Evolutionary conservation across 2,329 filamentous ascomycete genomes (phyloP), one percentile per base, ranked within the genome.

Genomic region (Phoma sp.): DNA sequence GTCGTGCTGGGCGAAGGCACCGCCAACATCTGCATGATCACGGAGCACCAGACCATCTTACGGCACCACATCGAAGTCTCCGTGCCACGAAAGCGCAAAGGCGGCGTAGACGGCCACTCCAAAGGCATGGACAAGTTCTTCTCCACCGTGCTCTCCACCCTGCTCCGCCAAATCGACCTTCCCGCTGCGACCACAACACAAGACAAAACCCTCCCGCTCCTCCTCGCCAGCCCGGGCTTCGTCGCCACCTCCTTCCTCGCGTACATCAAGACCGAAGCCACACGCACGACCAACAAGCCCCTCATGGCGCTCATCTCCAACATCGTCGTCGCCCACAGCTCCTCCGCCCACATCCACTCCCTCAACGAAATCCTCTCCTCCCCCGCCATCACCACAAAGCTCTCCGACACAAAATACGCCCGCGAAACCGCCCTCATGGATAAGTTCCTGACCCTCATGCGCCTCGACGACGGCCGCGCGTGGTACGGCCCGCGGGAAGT

Each of bases 1-100:
- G 88, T 98, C 0, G 90, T 98, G 23, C 93, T 99, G 89, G 90
- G 96, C 66, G 93, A 98, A 67, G 89, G 90, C 2, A 75, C 90
- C 13, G 89, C 91, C 52, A 91, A 93, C 72, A 89, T 95, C 60
- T 93, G 90, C 73, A 81, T 93, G 22, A 89, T 95, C 50, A 93
- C 89, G 2, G 87, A 91, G 68, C 87, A 89, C 72, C 89, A 91
- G 64, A 93, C 90, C 3, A 83, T 93, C 25, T 75, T 92, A 51
- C 88, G 90, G 63, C 86, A 89, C 67, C 78, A 82, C 25, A 79
- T 95, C 29, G 88, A 92, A 74, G 82, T 83, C 60, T 76, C 82
- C 24, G 82, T 91, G 47, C 85, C 88, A 32, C 83, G 86, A 74
- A 90, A 93, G 77, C 80, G 88, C 40, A 80, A 85, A 57, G 82